Percentiles rank a stretch among this genome's conserved stretches.
phyloP scores from a whole-genome alignment of 768 basidiomycete genomes.

The Russula olivacea region DNA sequence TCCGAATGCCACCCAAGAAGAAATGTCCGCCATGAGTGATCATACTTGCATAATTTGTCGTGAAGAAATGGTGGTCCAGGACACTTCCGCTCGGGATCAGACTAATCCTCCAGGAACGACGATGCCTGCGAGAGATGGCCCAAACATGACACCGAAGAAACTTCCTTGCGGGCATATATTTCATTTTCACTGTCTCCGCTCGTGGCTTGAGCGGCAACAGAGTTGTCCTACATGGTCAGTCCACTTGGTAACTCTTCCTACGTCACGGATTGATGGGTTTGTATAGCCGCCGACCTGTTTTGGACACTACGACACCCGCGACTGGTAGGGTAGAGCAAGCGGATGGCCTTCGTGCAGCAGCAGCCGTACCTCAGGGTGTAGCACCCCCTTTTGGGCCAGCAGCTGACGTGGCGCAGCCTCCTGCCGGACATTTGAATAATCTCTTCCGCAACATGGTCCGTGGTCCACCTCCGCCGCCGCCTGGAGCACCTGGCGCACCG shows the following conservation, averaged over 20 bases:
- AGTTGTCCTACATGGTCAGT: conserved; percentile 97
- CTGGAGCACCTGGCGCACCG: conserved; percentile 9
- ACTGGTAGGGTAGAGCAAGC: conserved; percentile 18
- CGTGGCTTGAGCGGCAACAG: conserved; percentile 97
- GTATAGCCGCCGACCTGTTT: conserved; percentile 25
- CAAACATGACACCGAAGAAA: conserved; percentile 95
- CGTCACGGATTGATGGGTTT: conserved; percentile 10
- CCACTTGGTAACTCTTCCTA: conserved; percentile 4
- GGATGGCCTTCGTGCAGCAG: conserved; percentile 20
- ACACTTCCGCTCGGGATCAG: conserved; percentile 24
- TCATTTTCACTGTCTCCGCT: conserved; percentile 94
- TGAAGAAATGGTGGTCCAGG: conserved; percentile 75
- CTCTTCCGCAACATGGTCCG: conserved; percentile 22
- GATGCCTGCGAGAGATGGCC: conserved; percentile 47
- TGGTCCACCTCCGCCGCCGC: conserved; percentile 22
- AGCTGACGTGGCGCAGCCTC: conserved; percentile 36
- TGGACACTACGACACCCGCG: conserved; percentile 14
- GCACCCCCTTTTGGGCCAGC: conserved; percentile 32
- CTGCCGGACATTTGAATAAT: conserved; percentile 30
- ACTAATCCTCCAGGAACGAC: conserved; percentile 26
- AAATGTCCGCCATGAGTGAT: conserved; percentile 76
- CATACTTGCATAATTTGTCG: conserved; percentile 96
- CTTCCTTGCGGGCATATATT: conserved; percentile 96
- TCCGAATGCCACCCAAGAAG: conserved; percentile 84
- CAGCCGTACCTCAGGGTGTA: conserved; percentile 31